phyloP scores from a whole-genome alignment of 768 basidiomycete genomes.

The Boletus vermiculosoides region DNA sequence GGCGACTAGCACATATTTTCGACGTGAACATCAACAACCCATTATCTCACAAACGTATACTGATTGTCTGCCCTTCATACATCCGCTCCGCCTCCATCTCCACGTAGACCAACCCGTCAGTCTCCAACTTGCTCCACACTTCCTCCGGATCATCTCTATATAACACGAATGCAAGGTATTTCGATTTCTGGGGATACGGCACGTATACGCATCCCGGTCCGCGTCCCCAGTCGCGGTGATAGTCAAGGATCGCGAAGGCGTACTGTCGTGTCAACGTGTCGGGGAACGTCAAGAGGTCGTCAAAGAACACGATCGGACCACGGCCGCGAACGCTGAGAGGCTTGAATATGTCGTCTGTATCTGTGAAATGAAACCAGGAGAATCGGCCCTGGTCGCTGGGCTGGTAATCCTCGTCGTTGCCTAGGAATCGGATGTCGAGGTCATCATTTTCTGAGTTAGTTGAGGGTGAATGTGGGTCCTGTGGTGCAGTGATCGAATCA shows the following conservation, averaged over 20 bases:
- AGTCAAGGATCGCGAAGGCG: constrained; percentile 8
- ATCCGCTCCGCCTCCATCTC: background rate
- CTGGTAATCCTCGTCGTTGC: background rate
- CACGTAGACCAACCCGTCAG: background rate
- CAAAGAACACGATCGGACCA: background rate
- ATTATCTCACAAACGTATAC: constrained; percentile 1
- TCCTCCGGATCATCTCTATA: constrained; percentile 5
- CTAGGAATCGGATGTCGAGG: constrained; percentile 1
- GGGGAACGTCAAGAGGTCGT: background rate
- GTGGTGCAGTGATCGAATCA: background rate
- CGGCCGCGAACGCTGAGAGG: constrained; percentile 1
- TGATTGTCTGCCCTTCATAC: background rate
- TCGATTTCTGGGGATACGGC: constrained; percentile 1
- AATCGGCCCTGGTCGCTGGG: background rate
- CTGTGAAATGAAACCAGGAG: constrained; percentile 9
- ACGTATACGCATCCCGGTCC: constrained; percentile 5
- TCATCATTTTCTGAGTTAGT: background rate
- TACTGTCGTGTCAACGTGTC: background rate
- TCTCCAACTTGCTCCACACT: constrained; percentile 2
- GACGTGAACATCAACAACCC: background rate
- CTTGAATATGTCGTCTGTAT: background rate
- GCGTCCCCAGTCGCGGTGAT: constrained; percentile 6
- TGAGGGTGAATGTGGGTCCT: background rate
- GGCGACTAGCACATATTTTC: no score
- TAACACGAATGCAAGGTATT: constrained; percentile 6